Evolutionary conservation across 73 alveolate species (phyloP).

Genomic region (Tetrahymena thermophila): DNA sequence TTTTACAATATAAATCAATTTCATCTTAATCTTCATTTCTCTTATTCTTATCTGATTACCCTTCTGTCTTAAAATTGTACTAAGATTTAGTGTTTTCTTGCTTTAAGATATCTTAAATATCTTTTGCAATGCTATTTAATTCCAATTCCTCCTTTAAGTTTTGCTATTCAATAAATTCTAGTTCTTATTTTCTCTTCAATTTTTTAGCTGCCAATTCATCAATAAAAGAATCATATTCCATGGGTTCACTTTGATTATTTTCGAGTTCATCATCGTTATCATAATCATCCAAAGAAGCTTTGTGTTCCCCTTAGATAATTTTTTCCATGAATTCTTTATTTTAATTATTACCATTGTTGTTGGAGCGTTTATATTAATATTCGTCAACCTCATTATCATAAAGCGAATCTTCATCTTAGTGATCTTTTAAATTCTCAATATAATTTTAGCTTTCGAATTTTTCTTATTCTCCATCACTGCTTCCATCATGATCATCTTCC

Average conservation of each 20-base stretch:
- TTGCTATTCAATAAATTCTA: not conserved
- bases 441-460: not conserved
- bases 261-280: not conserved
- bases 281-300: not conserved
- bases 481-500: not conserved
- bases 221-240: not conserved
- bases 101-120: not conserved
- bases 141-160: not conserved
- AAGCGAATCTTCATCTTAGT: not conserved
- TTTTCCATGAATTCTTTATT: not conserved
- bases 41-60: not conserved
- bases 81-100: not conserved
- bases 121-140: not conserved
- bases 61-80: not conserved
- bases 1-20: not conserved
- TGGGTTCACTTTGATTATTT: not conserved
- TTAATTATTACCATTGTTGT: not conserved
- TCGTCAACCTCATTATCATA: not conserved
- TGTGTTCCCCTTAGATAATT: not conserved
- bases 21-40: not conserved
- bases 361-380: not conserved
- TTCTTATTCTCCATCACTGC: not conserved
- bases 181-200: not conserved
- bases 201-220: not conserved
- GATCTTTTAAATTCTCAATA: not conserved